Percentiles rank a stretch among this genome's conserved stretches.
Conservation (phyloP, 805 yeast species). For the Candida odintsovae region DNA sequence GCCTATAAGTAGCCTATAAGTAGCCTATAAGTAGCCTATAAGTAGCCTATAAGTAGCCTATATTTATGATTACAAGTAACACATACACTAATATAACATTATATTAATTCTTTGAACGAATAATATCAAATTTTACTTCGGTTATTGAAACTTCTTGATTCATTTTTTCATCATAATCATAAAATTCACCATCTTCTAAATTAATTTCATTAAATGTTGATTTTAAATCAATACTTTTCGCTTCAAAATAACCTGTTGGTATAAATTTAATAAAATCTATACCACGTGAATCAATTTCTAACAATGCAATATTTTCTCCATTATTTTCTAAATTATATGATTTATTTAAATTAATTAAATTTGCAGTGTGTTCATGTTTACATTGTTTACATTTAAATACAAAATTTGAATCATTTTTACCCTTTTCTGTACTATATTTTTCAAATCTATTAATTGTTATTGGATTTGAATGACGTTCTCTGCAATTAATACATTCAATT, state of each 20-base stretch:
- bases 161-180: slow-evolving; percentile 87
- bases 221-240: slow-evolving; percentile 45
- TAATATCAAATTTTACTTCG: slow-evolving; percentile 63
- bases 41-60: too few relatives aligned
- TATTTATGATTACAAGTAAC: too few relatives aligned
- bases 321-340: slow-evolving; percentile 30
- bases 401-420: slow-evolving; percentile 81
- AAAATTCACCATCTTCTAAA: slow-evolving; percentile 82
- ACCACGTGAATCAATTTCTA: slow-evolving; percentile 84
- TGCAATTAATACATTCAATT: slow-evolving; percentile 72
- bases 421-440: slow-evolving; percentile 55
- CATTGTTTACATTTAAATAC: slow-evolving; percentile 73
- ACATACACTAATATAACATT: not conserved
- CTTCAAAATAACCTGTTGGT: slow-evolving; percentile 58
- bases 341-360: slow-evolving; percentile 16
- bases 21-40: too few relatives aligned
- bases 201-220: slow-evolving; percentile 61
- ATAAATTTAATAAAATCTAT: slow-evolving; percentile 63
- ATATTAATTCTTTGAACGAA: slow-evolving; percentile 15
- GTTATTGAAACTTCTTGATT: slow-evolving; percentile 76
- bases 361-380: slow-evolving; percentile 24
- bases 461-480: slow-evolving; percentile 68
- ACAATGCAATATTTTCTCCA: slow-evolving; percentile 41
- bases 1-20: too few relatives aligned
- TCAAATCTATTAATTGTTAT: slow-evolving; percentile 66